These are phyloP conservation scores for Pleurotus giganteus DNA, from an alignment of 768 basidiomycete genomes.

Conservation along the genomic window DNA sequence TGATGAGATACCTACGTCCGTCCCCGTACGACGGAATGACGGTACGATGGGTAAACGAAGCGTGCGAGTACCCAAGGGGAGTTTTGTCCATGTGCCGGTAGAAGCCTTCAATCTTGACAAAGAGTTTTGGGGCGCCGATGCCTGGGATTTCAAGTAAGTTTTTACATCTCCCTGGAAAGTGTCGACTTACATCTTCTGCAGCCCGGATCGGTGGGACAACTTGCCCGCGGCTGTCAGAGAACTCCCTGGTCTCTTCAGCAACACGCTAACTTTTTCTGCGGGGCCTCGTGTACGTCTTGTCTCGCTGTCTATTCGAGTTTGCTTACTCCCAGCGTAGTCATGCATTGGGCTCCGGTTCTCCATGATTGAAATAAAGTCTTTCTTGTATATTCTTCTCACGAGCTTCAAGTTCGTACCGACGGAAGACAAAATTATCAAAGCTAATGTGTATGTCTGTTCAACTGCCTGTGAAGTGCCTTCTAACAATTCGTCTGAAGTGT, in stretches of 20 bases:
- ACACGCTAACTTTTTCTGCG: slow-evolving; percentile 74
- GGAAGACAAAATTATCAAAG: slow-evolving; percentile 49
- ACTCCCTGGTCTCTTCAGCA: slow-evolving; percentile 71
- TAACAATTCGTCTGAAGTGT: slow-evolving; percentile 36
- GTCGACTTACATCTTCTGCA: slow-evolving; percentile 22
- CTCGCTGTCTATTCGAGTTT: not conserved
- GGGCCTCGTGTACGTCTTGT: slow-evolving; percentile 67
- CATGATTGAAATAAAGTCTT: slow-evolving; percentile 79
- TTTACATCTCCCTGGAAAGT: not conserved
- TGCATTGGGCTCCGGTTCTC: slow-evolving; percentile 85
- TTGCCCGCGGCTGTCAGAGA: slow-evolving; percentile 66
- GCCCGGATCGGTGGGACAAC: slow-evolving; percentile 80
- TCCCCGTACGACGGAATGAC: slow-evolving; percentile 51
- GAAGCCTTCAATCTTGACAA: slow-evolving; percentile 81
- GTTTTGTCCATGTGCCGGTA: slow-evolving; percentile 73
- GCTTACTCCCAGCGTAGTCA: slow-evolving; percentile 44
- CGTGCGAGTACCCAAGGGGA: slow-evolving; percentile 62
- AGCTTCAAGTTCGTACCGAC: slow-evolving; percentile 62
- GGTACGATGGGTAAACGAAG: slow-evolving; percentile 40
- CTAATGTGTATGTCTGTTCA: slow-evolving; percentile 54
- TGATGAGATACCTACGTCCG: slow-evolving; percentile 72
- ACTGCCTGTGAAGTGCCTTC: not conserved
- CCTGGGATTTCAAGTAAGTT: slow-evolving; percentile 76
- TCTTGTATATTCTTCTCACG: slow-evolving; percentile 67
- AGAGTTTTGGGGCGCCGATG: slow-evolving; percentile 76